phyloP scores from a whole-genome alignment of 495 filamentous ascomycete genomes.

The Lasiosphaeriaceae sp. region DNA sequence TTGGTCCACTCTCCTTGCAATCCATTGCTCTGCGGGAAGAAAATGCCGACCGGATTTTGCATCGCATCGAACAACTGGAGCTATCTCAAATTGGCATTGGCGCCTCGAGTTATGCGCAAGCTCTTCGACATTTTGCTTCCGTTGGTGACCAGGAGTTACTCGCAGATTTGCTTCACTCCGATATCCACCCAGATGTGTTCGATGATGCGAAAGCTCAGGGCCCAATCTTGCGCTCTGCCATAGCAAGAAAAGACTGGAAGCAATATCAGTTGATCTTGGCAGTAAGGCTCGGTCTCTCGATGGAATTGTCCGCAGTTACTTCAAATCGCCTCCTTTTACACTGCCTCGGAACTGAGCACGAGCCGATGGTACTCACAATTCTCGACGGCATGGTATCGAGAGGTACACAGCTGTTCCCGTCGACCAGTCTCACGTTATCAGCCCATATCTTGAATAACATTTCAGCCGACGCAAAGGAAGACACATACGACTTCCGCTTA shows the following conservation, averaged over 20 bases:
- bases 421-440: slow-evolving; percentile 10
- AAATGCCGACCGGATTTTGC: slow-evolving; percentile 47
- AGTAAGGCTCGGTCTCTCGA: slow-evolving; percentile 12
- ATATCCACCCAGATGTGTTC: slow-evolving; percentile 72
- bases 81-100: slow-evolving; percentile 55
- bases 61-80: slow-evolving; percentile 54
- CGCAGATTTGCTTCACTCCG: slow-evolving; percentile 56
- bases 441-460: slow-evolving; percentile 10
- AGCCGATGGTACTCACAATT: slow-evolving; percentile 15
- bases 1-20: slow-evolving; percentile 69
- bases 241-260: slow-evolving; percentile 24
- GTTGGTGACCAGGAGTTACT: slow-evolving; percentile 55
- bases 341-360: neutral
- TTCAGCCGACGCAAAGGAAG: neutral
- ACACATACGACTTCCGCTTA: slow-evolving; percentile 1
- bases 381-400: slow-evolving; percentile 29
- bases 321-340: slow-evolving; percentile 10
- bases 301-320: neutral
- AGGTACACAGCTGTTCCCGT: slow-evolving; percentile 1
- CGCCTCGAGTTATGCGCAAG: slow-evolving; percentile 53
- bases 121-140: slow-evolving; percentile 55
- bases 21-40: slow-evolving; percentile 62
- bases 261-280: slow-evolving; percentile 26
- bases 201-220: slow-evolving; percentile 61
- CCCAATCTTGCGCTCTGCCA: slow-evolving; percentile 19